Percentiles rank a stretch among this genome's conserved stretches.
Conservation (phyloP, 2,329 filamentous ascomycete genomes). For the Aquanectria penicillioides region DNA sequence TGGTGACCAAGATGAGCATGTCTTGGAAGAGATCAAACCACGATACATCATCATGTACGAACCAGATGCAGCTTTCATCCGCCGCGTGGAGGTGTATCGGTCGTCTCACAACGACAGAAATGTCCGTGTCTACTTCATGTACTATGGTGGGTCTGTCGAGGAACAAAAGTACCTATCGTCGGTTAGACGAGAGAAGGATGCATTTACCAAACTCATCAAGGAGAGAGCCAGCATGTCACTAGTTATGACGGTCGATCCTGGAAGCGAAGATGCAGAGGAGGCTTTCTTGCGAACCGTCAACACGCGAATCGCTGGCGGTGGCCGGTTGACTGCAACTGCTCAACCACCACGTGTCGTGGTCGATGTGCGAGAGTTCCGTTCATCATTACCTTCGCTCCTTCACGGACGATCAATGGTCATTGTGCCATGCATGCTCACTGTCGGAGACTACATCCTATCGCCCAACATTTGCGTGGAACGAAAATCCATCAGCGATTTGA, state of each 20-base stretch:
- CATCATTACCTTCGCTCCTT: slow-evolving; percentile 87
- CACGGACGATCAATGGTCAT: slow-evolving; percentile 90
- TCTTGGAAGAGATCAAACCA: slow-evolving; percentile 94
- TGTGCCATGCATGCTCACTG: slow-evolving; percentile 94
- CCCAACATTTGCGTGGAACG: slow-evolving; percentile 93
- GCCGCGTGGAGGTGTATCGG: slow-evolving; percentile 93
- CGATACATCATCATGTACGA: slow-evolving; percentile 99
- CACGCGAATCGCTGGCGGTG: slow-evolving; percentile 94
- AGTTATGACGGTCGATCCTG: slow-evolving; percentile 79
- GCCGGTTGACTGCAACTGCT: slow-evolving; percentile 82
- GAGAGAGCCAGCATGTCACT: slow-evolving; percentile 94
- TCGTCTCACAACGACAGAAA: slow-evolving; percentile 91
- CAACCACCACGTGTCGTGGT: slow-evolving; percentile 91
- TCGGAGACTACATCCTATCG: slow-evolving; percentile 94
- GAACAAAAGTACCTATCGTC: slow-evolving; percentile 92
- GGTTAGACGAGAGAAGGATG: slow-evolving; percentile 94
- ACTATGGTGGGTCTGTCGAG: slow-evolving; percentile 93
- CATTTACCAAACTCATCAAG: slow-evolving; percentile 93
- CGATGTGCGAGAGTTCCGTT: slow-evolving; percentile 95
- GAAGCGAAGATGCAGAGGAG: slow-evolving; percentile 84
- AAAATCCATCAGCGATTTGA: slow-evolving; percentile 91
- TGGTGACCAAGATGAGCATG: slow-evolving; percentile 93
- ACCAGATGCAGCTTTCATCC: slow-evolving; percentile 92
- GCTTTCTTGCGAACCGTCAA: slow-evolving; percentile 94
- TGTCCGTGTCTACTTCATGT: slow-evolving; percentile 95